These are phyloP conservation scores for Magnaporthiopsis incrustans DNA, from an alignment of 2,329 filamentous ascomycete genomes.

Conservation along the genomic window DNA sequence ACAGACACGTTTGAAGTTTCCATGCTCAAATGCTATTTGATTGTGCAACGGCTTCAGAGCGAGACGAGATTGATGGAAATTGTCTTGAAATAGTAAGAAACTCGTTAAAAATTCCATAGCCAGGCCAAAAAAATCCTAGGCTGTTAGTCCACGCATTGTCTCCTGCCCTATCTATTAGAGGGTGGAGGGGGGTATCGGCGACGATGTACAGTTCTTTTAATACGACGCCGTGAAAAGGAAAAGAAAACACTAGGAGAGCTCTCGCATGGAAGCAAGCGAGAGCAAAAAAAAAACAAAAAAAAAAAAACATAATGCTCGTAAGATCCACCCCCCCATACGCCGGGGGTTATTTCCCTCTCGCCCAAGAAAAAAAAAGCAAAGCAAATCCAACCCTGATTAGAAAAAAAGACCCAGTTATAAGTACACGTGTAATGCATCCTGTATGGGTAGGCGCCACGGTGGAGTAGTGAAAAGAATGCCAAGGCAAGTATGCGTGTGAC, in stretches of 20 bases:
- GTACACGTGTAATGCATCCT: constrained; percentile 2
- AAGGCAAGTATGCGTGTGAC: background rate
- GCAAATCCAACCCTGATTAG: background rate
- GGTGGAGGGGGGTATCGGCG: constrained; percentile 10
- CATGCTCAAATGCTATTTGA: too few species aligned
- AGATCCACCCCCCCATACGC: background rate
- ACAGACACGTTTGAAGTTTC: too few species aligned
- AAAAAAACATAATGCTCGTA: background rate
- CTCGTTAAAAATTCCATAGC: too few species aligned
- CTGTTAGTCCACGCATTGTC: constrained; percentile 7
- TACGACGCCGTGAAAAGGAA: constrained; percentile 11
- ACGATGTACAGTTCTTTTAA: constrained; percentile 8
- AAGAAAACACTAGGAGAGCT: too few species aligned
- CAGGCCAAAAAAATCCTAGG: too few species aligned
- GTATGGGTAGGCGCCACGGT: background rate
- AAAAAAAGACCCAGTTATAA: background rate
- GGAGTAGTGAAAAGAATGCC: background rate
- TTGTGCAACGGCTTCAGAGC: too few species aligned
- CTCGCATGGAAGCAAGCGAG: too few species aligned
- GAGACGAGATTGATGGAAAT: too few species aligned
- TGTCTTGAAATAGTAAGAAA: too few species aligned
- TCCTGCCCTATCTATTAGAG: constrained; percentile 8
- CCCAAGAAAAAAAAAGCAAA: background rate
- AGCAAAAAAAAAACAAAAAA: background rate
- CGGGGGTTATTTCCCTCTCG: too few species aligned